Evolutionary conservation across 129 eudicot species (phyloP), one percentile per base, ranked within the genome.

Genomic region (Escallonia herrerae): DNA sequence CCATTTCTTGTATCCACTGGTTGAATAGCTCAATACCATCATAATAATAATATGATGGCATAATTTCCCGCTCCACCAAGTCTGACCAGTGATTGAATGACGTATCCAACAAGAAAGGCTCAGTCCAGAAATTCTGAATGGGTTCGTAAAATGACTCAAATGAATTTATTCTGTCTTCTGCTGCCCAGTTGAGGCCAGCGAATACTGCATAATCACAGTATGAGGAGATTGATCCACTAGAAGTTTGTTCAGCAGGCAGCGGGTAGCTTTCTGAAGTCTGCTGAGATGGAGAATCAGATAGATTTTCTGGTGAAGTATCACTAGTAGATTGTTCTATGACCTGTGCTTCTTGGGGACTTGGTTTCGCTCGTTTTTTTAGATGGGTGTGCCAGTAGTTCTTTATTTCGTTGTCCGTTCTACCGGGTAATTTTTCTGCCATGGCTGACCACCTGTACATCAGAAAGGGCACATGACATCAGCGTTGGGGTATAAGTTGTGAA

Each of bases 321-420:
- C 22, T 53, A 12, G 4, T 51, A 49, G 2, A 53, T 49, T 47
- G 55, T 15, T 41, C 54, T 9, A 44, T 12, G 14, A 45, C 13
- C 50, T 45, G 10, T 40, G 38, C 39, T 14, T 33, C 6, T 11
- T 8, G 5, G 4, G 58, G 1, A 53, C 13, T 13, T 3, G 2
- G 1, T 53, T 53, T 13, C 5, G 40, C 3, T 4, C 44, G 60
- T 65, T 42, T 55, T 49, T 65, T 65, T 38, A 65, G 49, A 4
- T 15, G 11, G 39, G 70, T 47, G 60, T 65, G 70, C 70, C 70
- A 65, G 11, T 65, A 43, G 11, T 52, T 65, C 13, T 65, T 65
- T 40, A 65, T 65, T 40, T 65, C 70, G 13, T 65, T 65, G 45
- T 65, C 70, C 40, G 70, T 65, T 13, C 70, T 65, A 37, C 70